Evolutionary conservation across 768 basidiomycete species (phyloP), one percentile per base, ranked within the genome.

Genomic region (Russula abietina): DNA sequence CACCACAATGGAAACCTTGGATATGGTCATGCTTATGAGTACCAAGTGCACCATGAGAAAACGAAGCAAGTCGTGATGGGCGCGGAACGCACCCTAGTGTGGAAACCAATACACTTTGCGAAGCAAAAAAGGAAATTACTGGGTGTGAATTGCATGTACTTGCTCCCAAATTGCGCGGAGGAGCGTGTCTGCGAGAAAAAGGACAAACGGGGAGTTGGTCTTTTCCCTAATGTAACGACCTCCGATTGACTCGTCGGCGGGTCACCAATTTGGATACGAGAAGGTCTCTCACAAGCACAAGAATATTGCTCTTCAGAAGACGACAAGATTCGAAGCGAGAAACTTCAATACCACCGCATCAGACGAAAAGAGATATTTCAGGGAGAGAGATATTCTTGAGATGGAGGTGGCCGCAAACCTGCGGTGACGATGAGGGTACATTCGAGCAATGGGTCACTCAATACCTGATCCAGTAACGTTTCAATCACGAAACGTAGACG

Each of bases 311-410:
- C 84, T 90, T 7, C 83, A 75, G 9, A 89, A 70, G 0, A 83
- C 84, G 0, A 84, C 87, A 46, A 78, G 78, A 56, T 86, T 79
- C 0, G 93, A 93, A 0, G 80, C 72, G 4, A 94, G 76, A 75
- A 93, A 94, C 0, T 85, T 84, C 51, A 96, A 75, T 4, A 89
- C 87, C 0, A 84, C 86, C 0, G 89, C 83, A 70, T 94, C 92
- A 1, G 87, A 87, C 0, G n/a, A 94, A 0, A 88, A 87, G 3
- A 92, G 79, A 71, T 87, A 89, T 71, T 84, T 79, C 11, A 92
- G 74, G 1, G 88, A 83, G 69, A 83, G 87, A 71, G 87, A 89
- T 19, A 82, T 75, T 17, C 85, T 83, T 59, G 83, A 83, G 7
- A 91, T 73, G 4, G 86, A 87, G 57, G 90, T 80, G 71, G n/a